Percentiles rank a stretch among this genome's conserved stretches.
Evolutionary conservation across 768 basidiomycete genomes (phyloP).

Genomic region (Termitomyces heimii): DNA sequence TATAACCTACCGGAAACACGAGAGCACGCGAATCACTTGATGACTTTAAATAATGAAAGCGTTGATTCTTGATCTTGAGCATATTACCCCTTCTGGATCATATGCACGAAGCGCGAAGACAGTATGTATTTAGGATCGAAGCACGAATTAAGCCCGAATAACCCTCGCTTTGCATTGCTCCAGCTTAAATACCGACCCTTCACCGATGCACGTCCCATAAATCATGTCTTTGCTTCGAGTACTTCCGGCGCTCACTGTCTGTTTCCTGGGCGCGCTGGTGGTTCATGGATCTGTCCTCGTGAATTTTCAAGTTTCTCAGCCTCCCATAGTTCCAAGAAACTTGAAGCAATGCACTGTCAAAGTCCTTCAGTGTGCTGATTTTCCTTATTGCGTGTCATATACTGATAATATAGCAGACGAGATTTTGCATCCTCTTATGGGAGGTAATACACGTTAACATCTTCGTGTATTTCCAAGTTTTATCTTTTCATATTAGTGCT

Average conservation of each 20-base stretch:
- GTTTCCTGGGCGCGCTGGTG: slow-evolving; percentile 10
- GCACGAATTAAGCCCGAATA: neutral
- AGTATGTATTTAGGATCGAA: neutral
- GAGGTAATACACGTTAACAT: slow-evolving; percentile 27
- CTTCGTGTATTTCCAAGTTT: neutral
- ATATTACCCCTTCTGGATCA: neutral
- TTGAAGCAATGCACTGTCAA: slow-evolving; percentile 58
- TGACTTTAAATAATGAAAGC: neutral
- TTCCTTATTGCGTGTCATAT: neutral
- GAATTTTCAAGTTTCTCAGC: slow-evolving; percentile 69
- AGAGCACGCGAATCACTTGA: slow-evolving; percentile 5
- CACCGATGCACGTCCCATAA: neutral
- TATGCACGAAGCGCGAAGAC: neutral
- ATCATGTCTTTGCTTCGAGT: slow-evolving; percentile 14
- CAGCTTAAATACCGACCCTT: neutral
- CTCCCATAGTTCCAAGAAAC: slow-evolving; percentile 58
- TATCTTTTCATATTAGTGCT: slow-evolving; percentile 31
- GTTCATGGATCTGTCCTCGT: slow-evolving; percentile 44
- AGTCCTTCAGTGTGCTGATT: slow-evolving; percentile 49
- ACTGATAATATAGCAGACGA: slow-evolving; percentile 32
- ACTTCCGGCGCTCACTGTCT: slow-evolving; percentile 10
- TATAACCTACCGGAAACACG: slow-evolving; percentile 2
- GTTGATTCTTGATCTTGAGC: neutral
- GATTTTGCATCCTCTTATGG: slow-evolving; percentile 73
- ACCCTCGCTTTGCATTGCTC: neutral